Base-by-base conservation (phyloP, 2,329 filamentous ascomycete species). In the Metarhizium brunneum region DNA sequence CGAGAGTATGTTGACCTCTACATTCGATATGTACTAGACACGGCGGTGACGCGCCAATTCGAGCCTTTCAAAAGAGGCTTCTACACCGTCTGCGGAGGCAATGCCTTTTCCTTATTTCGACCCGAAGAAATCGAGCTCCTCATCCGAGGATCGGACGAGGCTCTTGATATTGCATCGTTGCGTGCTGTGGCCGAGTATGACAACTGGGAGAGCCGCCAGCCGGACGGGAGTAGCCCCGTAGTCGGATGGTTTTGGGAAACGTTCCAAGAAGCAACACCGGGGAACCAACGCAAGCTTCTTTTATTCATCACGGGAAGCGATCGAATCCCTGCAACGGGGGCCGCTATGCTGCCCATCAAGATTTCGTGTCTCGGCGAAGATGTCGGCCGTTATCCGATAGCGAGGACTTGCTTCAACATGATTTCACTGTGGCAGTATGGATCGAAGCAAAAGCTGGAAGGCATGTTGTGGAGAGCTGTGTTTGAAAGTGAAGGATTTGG, bases 11-110 rank as follows among this genome's bases (percentile, higher is more conserved):
- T 96, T 54, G 87, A 92, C 62, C 76, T 90, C 2, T 95, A 95
- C 66, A 82, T 95, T 10, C 83, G 85, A 43, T 88, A 92, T 66
- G 69, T 92, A 10, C 82, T 96, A 11, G 90, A 96, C 63, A 84
- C 79, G 6, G 81, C 88, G 1, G 87, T 96, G 1, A 75, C 82
- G 43, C 81, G 89, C 45, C 91, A 96, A 65, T 96, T 95, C 61
- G 90, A 95, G 66, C 91, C 92, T 0, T 96, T 96, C 77, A 94
- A 94, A 67, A 83, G 91, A 54, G 92, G 92, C 1, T 96, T 96
- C 71, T 96, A 90, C 68, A 95, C 88, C 0, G 90, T 96, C 32
- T 95, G 90, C 66, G 88, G 87, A 40, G 90, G 91, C 40, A 95
- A 94, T 66, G 91, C 92, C 0, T 76, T 96, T 40, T 90, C 87